Evolutionary conservation across 2,329 filamentous ascomycete genomes (phyloP).

Genomic region (Cladobotryum mycophilum): DNA sequence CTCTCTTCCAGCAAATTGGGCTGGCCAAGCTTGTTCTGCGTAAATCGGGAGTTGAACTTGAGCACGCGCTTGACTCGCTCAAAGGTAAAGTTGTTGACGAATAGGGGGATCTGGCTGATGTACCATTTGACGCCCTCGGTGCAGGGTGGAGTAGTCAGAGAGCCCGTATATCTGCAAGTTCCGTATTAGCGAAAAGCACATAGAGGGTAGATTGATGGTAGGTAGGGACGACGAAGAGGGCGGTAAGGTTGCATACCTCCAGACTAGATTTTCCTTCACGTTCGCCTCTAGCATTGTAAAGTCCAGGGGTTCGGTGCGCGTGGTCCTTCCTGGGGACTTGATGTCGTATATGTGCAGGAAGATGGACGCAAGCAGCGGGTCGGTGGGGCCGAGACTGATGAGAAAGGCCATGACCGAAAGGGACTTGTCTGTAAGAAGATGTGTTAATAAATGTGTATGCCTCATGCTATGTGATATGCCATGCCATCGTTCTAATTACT

Average conservation of each 20-base stretch:
- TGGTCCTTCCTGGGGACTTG: slow-evolving; percentile 32
- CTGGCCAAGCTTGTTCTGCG: slow-evolving; percentile 42
- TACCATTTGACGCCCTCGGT: slow-evolving; percentile 50
- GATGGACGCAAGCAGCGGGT: background rate
- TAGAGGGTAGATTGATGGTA: no score
- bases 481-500: slow-evolving; percentile 2
- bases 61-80: slow-evolving; percentile 46
- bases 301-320: slow-evolving; percentile 32
- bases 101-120: slow-evolving; percentile 36
- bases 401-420: slow-evolving; percentile 23
- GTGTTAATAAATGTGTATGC: no score
- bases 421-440: slow-evolving; percentile 2
- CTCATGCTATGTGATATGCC: background rate
- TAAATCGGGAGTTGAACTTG: slow-evolving; percentile 50
- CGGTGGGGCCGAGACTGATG: slow-evolving; percentile 3
- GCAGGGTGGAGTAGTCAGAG: slow-evolving; percentile 58
- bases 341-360: slow-evolving; percentile 25
- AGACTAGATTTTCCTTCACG: slow-evolving; percentile 26
- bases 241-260: slow-evolving; percentile 16
- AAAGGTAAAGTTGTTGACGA: slow-evolving; percentile 42
- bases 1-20: slow-evolving; percentile 21
- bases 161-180: slow-evolving; percentile 40
- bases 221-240: no score
- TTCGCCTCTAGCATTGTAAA: slow-evolving; percentile 34
- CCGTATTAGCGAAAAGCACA: slow-evolving; percentile 7